Evolutionary conservation across 768 basidiomycete species (phyloP), one percentile per base, ranked within the genome.

Genomic region (Lanmaoa pseudosensibilis): DNA sequence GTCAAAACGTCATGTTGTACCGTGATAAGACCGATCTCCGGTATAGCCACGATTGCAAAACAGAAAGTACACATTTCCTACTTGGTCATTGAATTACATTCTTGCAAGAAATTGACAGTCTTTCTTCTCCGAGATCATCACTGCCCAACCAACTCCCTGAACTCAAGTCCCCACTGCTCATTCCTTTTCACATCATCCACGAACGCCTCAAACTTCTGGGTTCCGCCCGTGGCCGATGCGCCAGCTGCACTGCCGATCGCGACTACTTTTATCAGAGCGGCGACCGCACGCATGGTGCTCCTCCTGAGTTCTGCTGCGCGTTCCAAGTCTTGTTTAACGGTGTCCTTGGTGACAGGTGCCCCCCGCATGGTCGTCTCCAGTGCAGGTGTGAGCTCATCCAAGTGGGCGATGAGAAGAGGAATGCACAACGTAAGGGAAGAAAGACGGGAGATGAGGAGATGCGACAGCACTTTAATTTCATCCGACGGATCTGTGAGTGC

Each of bases 401-500:
- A 78, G 25, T 90, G 83, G 60, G 89, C 89, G n/a, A 71, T 53
- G 7, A 71, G 62, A 27, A 69, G 69, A 2, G 69, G 66, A 7
- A 53, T 59, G 39, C 65, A 70, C 19, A 67, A 41, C 1, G 88
- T 80, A 25, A 98, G 85, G 33, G 90, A 86, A 9, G 93, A 85
- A 16, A 98, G 83, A 11, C 94, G 87, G 79, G 93, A 92, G 38
- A 98, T 81, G 78, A 96, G 90, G 84, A 99, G 92, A 72, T 96
- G 92, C 50, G 88, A 94, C 56, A 98, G 84, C 45, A 98, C 93
- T 73, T 98, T 98, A 78, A 99, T 92, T 70, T 98, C 97, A 69
- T 98, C 94, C 5, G 91, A 91, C 52, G 89, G 87, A 70, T 99
- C 97, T 2, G 81, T 77, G 13, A 98, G 83, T 1, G 93, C 95